Base-by-base conservation (phyloP, 2,329 filamentous ascomycete species). In the Pestalotiopsis sp. region DNA sequence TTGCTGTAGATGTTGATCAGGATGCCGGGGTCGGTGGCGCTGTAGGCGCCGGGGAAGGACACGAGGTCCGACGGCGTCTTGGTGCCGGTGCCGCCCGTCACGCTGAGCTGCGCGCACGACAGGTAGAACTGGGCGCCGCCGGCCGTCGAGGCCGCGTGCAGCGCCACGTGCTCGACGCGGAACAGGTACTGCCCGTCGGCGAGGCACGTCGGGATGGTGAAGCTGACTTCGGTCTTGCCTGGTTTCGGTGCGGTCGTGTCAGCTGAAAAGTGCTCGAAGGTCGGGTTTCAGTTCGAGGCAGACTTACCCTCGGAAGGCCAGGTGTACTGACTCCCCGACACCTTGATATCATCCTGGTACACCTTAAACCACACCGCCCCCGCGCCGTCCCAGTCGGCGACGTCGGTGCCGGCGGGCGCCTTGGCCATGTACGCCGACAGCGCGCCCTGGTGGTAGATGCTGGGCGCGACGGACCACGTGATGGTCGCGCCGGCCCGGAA, bases 361-460 rank as follows among this genome's bases (percentile, higher is more conserved):
- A 83, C 79, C 76, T 83, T 83, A 76, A 82, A 82, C 80, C 81
- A 83, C 14, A 81, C 80, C 2, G 74, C 71, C 2, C 82, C 82
- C 64, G 74, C 75, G 69, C 81, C 81, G 71, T 81, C 80, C 68
- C 78, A 82, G 63, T 75, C 74, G 5, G 76, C 77, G 1, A 80
- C 80, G 1, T 78, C 79, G 72, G 78, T 68, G 64, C 80, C 80
- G 4, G 72, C 60, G 49, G 80, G 80, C 0, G 79, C 81, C 73
- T 80, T 81, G 67, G 80, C 81, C 75, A 82, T 78, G 74, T 82
- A 82, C 52, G 80, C 81, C 39, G 78, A 79, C 38, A 82, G 73
- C 3, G 82, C 80, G 36, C 80, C 81, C 1, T 78, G 78, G 72
- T 82, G 81, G 70, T 78, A 77, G 72, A 85, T 78, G 64, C 71